A percentile compares a stretch with the other conserved stretches of the same genome.
Evolutionary conservation across 257 asterid species (phyloP).

Genomic region (Penstemon eatonii): DNA sequence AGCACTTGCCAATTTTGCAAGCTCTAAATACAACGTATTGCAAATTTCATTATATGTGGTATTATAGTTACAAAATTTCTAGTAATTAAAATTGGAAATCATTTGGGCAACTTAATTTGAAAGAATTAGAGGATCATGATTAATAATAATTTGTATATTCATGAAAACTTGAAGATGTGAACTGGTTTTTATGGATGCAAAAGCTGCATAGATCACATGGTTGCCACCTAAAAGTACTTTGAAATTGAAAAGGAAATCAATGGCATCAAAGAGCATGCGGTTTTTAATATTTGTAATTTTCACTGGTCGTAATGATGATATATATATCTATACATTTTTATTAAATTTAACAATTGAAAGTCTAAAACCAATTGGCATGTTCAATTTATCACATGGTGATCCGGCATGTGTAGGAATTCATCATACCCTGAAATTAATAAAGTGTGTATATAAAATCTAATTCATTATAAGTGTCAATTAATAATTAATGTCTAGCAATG

Average conservation of each 20-base stretch:
- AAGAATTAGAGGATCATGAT: neutral
- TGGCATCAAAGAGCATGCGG: constrained; percentile 29
- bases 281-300: neutral
- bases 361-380: constrained; percentile 16
- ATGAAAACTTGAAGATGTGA: constrained; percentile 7
- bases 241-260: constrained; percentile 30
- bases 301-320: constrained; percentile 14
- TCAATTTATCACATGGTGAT: constrained; percentile 31
- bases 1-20: too few species aligned
- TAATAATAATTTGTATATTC: neutral
- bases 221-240: constrained; percentile 38
- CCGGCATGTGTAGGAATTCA: constrained; percentile 20
- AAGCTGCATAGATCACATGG: constrained; percentile 55
- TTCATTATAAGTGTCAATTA: neutral
- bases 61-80: neutral
- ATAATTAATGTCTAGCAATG: too few species aligned
- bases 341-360: neutral
- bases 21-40: neutral
- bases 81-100: neutral
- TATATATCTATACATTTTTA: neutral
- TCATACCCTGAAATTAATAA: constrained; percentile 17
- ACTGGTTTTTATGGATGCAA: constrained; percentile 24
- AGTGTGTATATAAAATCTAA: neutral
- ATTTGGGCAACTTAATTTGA: neutral
- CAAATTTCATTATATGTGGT: neutral